Base-by-base conservation (phyloP, 2,329 filamentous ascomycete genomes). In the Hyphodiscus sp. region DNA sequence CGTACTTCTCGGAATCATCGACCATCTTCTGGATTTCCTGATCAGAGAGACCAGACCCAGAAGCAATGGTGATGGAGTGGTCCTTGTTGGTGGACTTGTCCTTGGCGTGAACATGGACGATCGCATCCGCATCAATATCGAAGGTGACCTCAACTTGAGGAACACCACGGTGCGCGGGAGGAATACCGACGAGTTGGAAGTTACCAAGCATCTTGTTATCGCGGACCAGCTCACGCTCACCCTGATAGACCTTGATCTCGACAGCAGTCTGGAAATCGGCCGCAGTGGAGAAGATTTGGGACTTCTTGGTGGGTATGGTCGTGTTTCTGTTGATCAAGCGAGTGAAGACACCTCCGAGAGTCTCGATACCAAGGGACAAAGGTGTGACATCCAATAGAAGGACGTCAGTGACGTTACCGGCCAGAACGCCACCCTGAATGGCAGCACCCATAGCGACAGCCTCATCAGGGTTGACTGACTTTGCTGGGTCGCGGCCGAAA, bases 31-130 rank as follows among this genome's bases (percentile, higher is more conserved):
- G 83, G 63, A 99, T 99, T 80, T 99, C 92, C 53, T 80, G 74
- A 58, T 99, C 91, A 47, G 90, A 96, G 54, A 97, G 87, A 83
- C 94, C 92, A 61, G 92, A 97, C 73, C 92, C 94, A 56, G 91
- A 96, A 53, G 92, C 91, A 72, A 99, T 96, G 71, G 92, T 97
- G 77, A 99, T 97, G 59, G 91, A 96, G 81, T 99, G 92, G 72
- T 97, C 92, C 86, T 96, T 97, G 85, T 90, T 89, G 76, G 91
- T 97, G 66, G 91, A 92, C 87, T 97, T 96, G 79, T 97, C 92
- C 82, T 95, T 96, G 74, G 92, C 92, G 73, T 94, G 88, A 61
- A 97, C 92, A 79, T 96, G 91, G 66, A 97, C 91, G 66, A 97
- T 96, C 18, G 91, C 95, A 74, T 97, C 91, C 68, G 92, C 92